phyloP scores from a whole-genome alignment of 768 basidiomycete genomes.

The Psilocybe cubensis region DNA sequence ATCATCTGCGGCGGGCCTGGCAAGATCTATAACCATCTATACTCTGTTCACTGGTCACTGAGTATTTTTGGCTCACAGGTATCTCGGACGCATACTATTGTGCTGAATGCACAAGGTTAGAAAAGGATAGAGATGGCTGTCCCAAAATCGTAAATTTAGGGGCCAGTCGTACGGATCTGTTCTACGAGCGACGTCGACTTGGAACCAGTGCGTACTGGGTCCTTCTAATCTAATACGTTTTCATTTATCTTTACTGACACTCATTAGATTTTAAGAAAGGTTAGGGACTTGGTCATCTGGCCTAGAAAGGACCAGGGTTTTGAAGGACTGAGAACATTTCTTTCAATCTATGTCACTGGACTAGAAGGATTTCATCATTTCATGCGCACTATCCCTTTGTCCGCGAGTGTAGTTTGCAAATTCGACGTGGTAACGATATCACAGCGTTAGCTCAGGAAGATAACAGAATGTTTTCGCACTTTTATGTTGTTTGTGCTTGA shows the following conservation, averaged over 20 bases:
- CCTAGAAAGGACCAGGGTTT: background rate
- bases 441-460: no score
- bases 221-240: background rate
- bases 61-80: constrained; percentile 48
- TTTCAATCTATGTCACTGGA: no score
- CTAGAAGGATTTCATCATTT: no score
- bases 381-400: no score
- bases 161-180: constrained; percentile 88
- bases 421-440: no score
- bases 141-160: constrained; percentile 98
- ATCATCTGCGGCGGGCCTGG: constrained; percentile 98
- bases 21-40: constrained; percentile 34
- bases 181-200: constrained; percentile 87
- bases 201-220: constrained; percentile 48
- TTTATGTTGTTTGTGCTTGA: no score
- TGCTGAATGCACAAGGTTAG: constrained; percentile 92
- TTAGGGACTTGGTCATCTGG: constrained; percentile 25
- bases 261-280: constrained; percentile 72
- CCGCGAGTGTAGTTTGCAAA: no score
- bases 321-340: no score
- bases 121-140: constrained; percentile 98
- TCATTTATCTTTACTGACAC: background rate
- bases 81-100: constrained; percentile 99
- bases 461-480: no score
- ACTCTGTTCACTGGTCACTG: background rate